These are phyloP conservation scores for Antitrichia curtipendula DNA, from an alignment of 225 moss, liverwort and hornwort genomes.

Conservation along the genomic window DNA sequence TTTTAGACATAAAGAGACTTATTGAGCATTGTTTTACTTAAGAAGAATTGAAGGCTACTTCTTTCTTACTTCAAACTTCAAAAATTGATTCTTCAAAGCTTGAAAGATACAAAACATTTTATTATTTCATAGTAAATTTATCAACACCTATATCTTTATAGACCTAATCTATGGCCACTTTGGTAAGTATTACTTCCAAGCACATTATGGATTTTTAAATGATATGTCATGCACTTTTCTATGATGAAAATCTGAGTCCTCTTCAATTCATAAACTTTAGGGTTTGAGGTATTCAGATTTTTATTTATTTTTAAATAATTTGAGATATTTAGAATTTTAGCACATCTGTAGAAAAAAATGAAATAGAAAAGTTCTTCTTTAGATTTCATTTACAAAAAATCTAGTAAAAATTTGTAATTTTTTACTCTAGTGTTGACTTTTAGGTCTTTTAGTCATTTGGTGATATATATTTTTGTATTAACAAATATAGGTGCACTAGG, in stretches of 20 bases:
- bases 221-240: neutral
- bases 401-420: fast-evolving
- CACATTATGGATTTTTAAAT: neutral
- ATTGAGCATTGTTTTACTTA: neutral
- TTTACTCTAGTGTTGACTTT: neutral
- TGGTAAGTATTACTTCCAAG: no score
- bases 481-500: neutral
- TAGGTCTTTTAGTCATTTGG: neutral
- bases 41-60: no score
- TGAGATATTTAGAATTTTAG: neutral
- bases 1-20: no score
- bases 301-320: neutral
- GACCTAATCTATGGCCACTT: no score
- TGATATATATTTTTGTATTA: no score
- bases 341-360: no score
- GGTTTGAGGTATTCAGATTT: neutral
- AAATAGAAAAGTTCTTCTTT: neutral
- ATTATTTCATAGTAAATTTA: no score
- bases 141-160: no score
- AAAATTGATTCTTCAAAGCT: no score
- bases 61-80: neutral
- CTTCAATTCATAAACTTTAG: no score
- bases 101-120: no score
- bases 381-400: neutral
- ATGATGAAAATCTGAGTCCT: neutral